A percentile compares a stretch with the other conserved stretches of the same genome.
These are phyloP conservation scores for Saccharomycopsis amapae DNA, from an alignment of 805 yeast genomes.

Conservation along the genomic window DNA sequence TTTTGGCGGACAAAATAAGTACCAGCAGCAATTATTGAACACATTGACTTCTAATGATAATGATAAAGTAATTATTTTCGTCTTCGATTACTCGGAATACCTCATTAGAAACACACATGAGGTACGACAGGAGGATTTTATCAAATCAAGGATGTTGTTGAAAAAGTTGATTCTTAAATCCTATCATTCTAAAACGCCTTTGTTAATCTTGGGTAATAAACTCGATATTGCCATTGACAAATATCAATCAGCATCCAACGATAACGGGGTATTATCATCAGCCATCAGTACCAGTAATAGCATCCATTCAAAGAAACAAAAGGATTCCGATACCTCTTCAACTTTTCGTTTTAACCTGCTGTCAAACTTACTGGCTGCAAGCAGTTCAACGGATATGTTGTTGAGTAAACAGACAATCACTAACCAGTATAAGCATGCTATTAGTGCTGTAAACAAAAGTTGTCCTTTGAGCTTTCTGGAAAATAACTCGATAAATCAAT, in stretches of 20 bases:
- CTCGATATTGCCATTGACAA: constrained; percentile 4
- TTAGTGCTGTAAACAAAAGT: too few relatives aligned
- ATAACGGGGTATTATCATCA: too few relatives aligned
- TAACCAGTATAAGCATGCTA: too few relatives aligned
- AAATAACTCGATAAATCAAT: constrained; percentile 1
- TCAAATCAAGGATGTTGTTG: background rate
- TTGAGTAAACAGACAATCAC: too few relatives aligned
- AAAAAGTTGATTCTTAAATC: constrained; percentile 1
- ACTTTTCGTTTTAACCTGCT: too few relatives aligned
- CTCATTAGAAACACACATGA: background rate
- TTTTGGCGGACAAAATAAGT: constrained; percentile 12
- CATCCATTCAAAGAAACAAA: too few relatives aligned
- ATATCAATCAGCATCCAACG: too few relatives aligned
- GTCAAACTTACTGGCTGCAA: too few relatives aligned
- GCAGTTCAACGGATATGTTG: too few relatives aligned
- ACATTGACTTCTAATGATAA: background rate
- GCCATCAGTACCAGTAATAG: too few relatives aligned
- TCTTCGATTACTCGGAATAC: constrained; percentile 14
- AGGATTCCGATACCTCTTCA: too few relatives aligned
- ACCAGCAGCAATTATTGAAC: constrained; percentile 2
- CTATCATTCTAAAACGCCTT: background rate
- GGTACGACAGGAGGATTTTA: constrained; percentile 1
- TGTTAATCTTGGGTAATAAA: constrained; percentile 14
- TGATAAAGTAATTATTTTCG: constrained; percentile 6
- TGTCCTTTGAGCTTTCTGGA: background rate